Conservation (phyloP, 2,329 filamentous ascomycete species). For the Curvularia spicifera region DNA sequence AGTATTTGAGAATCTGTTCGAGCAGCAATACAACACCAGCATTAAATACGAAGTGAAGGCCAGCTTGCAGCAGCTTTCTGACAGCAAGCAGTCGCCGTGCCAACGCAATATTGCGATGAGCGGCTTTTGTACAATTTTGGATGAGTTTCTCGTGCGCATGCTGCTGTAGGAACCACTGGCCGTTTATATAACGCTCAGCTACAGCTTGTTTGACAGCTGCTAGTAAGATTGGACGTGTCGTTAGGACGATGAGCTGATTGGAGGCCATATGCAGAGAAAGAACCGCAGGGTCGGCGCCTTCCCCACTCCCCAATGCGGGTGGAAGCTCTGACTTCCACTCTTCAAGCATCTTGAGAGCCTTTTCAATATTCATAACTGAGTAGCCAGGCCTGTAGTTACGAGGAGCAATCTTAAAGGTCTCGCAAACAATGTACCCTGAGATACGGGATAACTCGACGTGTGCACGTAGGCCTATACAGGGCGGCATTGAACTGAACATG, state of each 20-base stretch:
- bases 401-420: slow-evolving; percentile 34
- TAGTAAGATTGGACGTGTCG: slow-evolving; percentile 35
- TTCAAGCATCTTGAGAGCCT: slow-evolving; percentile 29
- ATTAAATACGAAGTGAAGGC: slow-evolving; percentile 39
- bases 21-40: slow-evolving; percentile 36
- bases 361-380: slow-evolving; percentile 23
- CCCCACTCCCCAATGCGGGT: slow-evolving; percentile 16
- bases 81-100: slow-evolving; percentile 22
- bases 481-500: slow-evolving; percentile 26
- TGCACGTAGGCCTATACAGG: slow-evolving; percentile 32
- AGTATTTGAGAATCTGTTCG: slow-evolving; percentile 24
- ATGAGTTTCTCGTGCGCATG: slow-evolving; percentile 21
- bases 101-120: slow-evolving; percentile 28
- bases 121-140: slow-evolving; percentile 27
- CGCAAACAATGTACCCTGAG: slow-evolving; percentile 35
- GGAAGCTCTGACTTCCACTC: slow-evolving; percentile 31
- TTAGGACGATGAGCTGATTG: slow-evolving; percentile 35
- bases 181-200: slow-evolving; percentile 25
- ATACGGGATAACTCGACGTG: slow-evolving; percentile 34
- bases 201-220: slow-evolving; percentile 33
- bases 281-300: slow-evolving; percentile 28
- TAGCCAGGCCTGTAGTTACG: slow-evolving; percentile 15
- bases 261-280: slow-evolving; percentile 34
- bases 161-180: slow-evolving; percentile 18
- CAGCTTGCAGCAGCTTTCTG: slow-evolving; percentile 30